Base-by-base conservation (phyloP, 495 filamentous ascomycete species). In the Ramalina peruviana region DNA sequence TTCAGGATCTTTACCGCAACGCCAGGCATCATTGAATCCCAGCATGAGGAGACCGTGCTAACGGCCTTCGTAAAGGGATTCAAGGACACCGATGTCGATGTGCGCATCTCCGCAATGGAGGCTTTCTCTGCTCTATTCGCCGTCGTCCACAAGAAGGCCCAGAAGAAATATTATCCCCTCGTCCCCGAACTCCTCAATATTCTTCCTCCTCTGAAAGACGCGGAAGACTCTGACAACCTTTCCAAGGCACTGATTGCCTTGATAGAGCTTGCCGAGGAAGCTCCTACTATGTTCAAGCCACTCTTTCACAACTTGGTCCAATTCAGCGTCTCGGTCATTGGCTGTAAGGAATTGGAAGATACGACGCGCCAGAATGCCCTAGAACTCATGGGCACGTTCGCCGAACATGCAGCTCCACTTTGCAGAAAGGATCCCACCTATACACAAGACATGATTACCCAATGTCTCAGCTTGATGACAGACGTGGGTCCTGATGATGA, bases 401-500 rank as follows among this genome's bases (percentile, higher is more conserved):
- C 93, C 52, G 93, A 99, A 57, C 89, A 92, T 55, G 82, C 82
- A 1, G 86, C 93, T 11, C 78, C 80, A 25, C 94, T 96, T 82
- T 97, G 92, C 71, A 82, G 79, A 64, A 97, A 96, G 58, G 88
- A 99, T 60, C 63, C 83, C 4, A 81, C 78, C 15, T 99, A 93
- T 65, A 90, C 89, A 7, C 77, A 73, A 46, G 86, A 95, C 54
- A 99, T 99, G 93, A 89, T 99, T 57, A 97, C 88, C 0, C 93
- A 99, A 66, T 99, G 93, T 62, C 70, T 99, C 54, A 97, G 92
- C 55, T 67, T 99, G 58, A 97, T 99, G 93, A 99, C 93, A n/a
- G 93, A 99, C 65, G 81, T 99, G 53, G 93, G 90, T 36, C 72
- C 78, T 46, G 93, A 97, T 53, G 93, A 99, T 55, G 90, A 99